phyloP scores from a whole-genome alignment of 257 asterid species.

The Coffea eugenioides region DNA sequence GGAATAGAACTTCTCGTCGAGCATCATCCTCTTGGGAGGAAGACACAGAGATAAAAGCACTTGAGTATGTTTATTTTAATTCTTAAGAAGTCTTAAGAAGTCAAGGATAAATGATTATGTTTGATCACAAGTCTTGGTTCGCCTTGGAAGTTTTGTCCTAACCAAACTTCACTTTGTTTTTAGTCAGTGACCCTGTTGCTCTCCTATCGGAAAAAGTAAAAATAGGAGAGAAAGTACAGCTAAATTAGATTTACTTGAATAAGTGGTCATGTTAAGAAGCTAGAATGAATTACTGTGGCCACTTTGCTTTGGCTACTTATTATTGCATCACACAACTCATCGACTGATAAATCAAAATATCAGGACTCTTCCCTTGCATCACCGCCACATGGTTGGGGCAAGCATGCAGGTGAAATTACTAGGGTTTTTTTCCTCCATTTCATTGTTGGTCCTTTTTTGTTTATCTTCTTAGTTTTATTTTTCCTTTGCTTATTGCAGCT shows the following conservation, averaged over 20 bases:
- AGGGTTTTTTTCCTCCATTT: slow-evolving; percentile 7
- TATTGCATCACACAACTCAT: background rate
- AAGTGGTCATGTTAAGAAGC: slow-evolving; percentile 1
- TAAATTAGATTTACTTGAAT: slow-evolving; percentile 6
- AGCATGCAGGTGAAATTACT: slow-evolving; percentile 66
- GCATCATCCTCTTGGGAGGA: slow-evolving; percentile 95
- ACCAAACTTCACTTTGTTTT: background rate
- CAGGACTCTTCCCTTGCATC: slow-evolving; percentile 98
- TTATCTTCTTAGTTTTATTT: slow-evolving; percentile 12
- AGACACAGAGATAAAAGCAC: slow-evolving; percentile 86
- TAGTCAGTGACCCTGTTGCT: background rate
- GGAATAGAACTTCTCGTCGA: slow-evolving; percentile 81
- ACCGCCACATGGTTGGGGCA: slow-evolving; percentile 85
- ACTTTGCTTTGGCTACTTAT: background rate
- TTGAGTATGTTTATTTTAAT: slow-evolving; percentile 64
- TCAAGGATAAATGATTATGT: background rate
- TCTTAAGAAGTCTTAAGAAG: background rate
- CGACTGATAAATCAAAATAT: slow-evolving; percentile 27
- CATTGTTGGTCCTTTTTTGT: slow-evolving; percentile 18
- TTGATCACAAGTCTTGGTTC: background rate
- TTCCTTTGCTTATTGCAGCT: slow-evolving; percentile 49
- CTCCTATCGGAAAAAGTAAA: background rate
- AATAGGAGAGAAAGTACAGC: background rate
- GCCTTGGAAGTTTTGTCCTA: background rate
- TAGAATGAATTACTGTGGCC: background rate